Evolutionary conservation across 139 green algal species (phyloP).

Genomic region (Closterium sp.): DNA sequence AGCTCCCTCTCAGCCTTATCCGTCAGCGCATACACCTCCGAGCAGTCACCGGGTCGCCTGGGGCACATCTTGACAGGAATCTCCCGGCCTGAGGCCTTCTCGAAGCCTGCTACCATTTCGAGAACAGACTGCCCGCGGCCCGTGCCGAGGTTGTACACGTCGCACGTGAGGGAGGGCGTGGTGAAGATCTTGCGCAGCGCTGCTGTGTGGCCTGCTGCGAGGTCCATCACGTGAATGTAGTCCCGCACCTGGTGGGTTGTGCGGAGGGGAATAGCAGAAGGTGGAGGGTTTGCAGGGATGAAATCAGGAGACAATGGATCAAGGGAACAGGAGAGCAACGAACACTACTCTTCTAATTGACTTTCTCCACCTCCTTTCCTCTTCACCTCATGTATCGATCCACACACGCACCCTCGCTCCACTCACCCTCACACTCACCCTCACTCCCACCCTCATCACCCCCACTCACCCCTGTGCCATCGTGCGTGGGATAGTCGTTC

Average conservation of each 20-base stretch:
- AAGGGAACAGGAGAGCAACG: no score
- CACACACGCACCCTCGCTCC: background rate
- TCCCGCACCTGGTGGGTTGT: conserved; percentile 71
- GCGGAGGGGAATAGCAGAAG: no score
- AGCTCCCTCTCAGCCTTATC: conserved; percentile 82
- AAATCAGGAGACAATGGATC: no score
- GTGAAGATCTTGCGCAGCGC: conserved; percentile 77
- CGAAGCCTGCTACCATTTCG: conserved; percentile 93
- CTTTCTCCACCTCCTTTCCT: no score
- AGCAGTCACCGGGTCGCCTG: conserved; percentile 72
- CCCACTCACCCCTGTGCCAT: conserved; percentile 60
- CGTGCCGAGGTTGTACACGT: conserved; percentile 87
- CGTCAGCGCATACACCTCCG: conserved; percentile 86
- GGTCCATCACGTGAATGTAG: conserved; percentile 98
- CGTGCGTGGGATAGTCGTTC: conserved; percentile 86
- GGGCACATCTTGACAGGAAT: conserved; percentile 6
- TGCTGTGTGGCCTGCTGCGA: conserved; percentile 77
- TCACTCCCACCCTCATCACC: background rate
- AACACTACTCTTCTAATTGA: no score
- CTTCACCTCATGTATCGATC: no score
- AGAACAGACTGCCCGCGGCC: conserved; percentile 87
- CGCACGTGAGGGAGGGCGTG: conserved; percentile 54
- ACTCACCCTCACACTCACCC: background rate
- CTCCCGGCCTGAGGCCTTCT: conserved; percentile 75
- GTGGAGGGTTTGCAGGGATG: no score